Percentiles rank a stretch among this genome's conserved stretches.
These are phyloP conservation scores for Ciborinia camelliae DNA, from an alignment of 2,329 filamentous ascomycete species.

Conservation along the genomic window DNA sequence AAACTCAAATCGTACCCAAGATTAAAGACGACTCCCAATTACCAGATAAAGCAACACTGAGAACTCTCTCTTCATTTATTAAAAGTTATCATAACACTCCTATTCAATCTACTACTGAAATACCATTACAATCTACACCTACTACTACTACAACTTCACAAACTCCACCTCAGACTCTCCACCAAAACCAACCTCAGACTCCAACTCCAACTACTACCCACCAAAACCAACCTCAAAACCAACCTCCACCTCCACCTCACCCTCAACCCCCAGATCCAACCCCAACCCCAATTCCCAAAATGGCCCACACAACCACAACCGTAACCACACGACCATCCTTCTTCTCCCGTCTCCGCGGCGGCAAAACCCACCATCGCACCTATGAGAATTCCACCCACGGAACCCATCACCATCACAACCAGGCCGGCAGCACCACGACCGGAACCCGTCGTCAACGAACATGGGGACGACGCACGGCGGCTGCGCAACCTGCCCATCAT, in stretches of 20 bases:
- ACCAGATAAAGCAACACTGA: neutral
- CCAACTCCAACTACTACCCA: neutral
- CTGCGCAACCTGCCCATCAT: neutral
- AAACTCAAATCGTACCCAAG: neutral
- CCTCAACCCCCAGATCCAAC: neutral
- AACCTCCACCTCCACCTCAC: neutral
- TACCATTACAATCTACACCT: neutral
- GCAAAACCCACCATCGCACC: slow-evolving; percentile 8
- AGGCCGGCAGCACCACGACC: neutral
- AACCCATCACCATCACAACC: neutral
- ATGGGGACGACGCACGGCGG: neutral
- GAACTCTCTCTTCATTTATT: slow-evolving; percentile 18
- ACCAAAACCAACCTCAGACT: neutral
- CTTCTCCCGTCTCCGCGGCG: slow-evolving; percentile 10
- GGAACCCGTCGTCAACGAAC: neutral
- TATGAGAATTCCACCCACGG: neutral
- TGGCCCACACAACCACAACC: slow-evolving; percentile 19
- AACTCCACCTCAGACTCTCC: neutral
- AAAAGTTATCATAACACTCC: neutral
- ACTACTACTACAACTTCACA: neutral
- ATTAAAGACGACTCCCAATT: neutral
- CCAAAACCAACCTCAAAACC: neutral
- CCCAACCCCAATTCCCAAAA: neutral
- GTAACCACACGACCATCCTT: slow-evolving; percentile 9
- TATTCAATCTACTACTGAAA: neutral